Evolutionary conservation across 2,329 filamentous ascomycete genomes (phyloP).

Genomic region (Botrytis elliptica): DNA sequence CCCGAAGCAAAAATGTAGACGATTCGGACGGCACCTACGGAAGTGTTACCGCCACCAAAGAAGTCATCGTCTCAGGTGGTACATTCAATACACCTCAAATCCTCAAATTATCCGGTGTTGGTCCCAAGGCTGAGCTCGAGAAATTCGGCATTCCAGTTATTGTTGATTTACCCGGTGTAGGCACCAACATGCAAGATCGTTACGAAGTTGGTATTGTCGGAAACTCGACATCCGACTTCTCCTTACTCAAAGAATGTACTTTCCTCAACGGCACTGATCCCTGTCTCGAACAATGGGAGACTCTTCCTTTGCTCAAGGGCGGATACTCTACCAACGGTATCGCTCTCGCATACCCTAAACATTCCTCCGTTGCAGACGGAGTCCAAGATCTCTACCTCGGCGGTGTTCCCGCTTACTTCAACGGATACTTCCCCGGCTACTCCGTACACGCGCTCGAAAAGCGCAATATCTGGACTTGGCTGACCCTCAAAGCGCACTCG

Average conservation of each 20-base stretch:
- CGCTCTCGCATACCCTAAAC: constrained; percentile 30
- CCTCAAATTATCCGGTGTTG: constrained; percentile 48
- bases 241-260: constrained; percentile 40
- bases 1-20: constrained; percentile 39
- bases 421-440: constrained; percentile 41
- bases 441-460: constrained; percentile 43
- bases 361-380: constrained; percentile 3
- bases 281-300: constrained; percentile 39
- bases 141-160: constrained; percentile 50
- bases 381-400: constrained; percentile 26
- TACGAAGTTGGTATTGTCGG: constrained; percentile 47
- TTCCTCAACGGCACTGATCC: constrained; percentile 40
- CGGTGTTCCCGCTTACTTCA: constrained; percentile 25
- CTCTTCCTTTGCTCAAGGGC: constrained; percentile 16
- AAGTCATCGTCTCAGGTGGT: constrained; percentile 50
- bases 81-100: constrained; percentile 48
- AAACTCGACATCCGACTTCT: constrained; percentile 43
- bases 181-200: constrained; percentile 56
- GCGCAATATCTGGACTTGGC: constrained; percentile 29
- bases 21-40: constrained; percentile 26
- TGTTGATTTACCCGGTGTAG: constrained; percentile 60
- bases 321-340: constrained; percentile 51
- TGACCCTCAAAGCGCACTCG: constrained; percentile 54
- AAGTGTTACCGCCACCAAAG: constrained; percentile 29
- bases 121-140: constrained; percentile 42